Evolutionary conservation across 2,329 filamentous ascomycete species (phyloP).

Genomic region (Hypocrella siamensis): DNA sequence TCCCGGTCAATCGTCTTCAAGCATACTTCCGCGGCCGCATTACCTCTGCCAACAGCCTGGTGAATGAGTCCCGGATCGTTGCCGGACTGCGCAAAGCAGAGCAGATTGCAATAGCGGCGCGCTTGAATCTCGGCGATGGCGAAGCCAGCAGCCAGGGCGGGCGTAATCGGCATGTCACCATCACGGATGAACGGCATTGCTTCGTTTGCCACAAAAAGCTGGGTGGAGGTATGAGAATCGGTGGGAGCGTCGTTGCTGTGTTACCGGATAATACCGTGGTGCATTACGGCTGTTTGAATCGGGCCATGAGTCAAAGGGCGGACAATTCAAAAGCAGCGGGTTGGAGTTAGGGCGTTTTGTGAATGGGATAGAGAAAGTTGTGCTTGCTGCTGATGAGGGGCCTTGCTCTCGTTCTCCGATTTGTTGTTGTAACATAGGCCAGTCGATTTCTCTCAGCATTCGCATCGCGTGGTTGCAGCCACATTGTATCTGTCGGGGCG

Average conservation of each 20-base stretch:
- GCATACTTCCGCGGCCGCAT: conserved; percentile 89
- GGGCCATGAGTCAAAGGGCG: conserved; percentile 22
- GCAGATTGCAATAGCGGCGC: conserved; percentile 60
- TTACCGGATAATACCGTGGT: conserved; percentile 71
- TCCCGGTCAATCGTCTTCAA: conserved; percentile 67
- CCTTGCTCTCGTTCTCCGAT: no score
- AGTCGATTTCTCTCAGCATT: no score
- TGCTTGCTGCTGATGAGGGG: no score
- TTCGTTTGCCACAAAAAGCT: conserved; percentile 87
- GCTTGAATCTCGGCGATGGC: conserved; percentile 57
- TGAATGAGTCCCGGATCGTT: conserved; percentile 68
- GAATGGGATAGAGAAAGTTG: not conserved
- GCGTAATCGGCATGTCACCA: conserved; percentile 52
- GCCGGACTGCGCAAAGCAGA: conserved; percentile 63
- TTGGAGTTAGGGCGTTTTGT: conserved; percentile 10
- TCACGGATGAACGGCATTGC: conserved; percentile 80
- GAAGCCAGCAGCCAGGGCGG: conserved; percentile 33
- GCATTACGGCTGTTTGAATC: conserved; percentile 62
- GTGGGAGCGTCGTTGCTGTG: conserved; percentile 80
- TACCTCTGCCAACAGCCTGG: conserved; percentile 63
- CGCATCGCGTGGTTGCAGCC: no score
- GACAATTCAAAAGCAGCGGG: conserved; percentile 16
- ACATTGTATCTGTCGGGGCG: no score
- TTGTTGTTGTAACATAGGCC: no score
- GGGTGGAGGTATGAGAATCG: conserved; percentile 70